Evolutionary conservation across 495 filamentous ascomycete species (phyloP), one percentile per base, ranked within the genome.

Genomic region (Neurospora sp.): DNA sequence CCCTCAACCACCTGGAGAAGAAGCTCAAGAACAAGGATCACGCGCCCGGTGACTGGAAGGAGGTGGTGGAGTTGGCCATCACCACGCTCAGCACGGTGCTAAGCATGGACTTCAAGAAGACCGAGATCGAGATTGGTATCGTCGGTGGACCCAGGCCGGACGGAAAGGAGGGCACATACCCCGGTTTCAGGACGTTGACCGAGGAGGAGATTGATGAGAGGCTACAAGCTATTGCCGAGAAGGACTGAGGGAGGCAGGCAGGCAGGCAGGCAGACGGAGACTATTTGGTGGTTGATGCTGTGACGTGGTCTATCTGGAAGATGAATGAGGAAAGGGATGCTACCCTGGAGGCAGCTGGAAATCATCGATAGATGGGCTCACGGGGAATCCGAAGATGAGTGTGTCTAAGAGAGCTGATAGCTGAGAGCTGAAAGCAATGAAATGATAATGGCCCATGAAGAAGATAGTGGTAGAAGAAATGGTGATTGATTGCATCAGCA

Each of bases 11-110:
- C 80, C 87, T 99, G 71, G 96, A 99, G 89, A 98, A 98, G 92
- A 98, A 97, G 89, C 90, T 99, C 85, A 98, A 98, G 90, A 97
- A 97, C 90, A 97, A 97, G 91, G 95, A 98, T 82, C 88, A 88
- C 79, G 96, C 96, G 39, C 90, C 93, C 9, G 96, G 96, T 74
- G 91, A 85, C 83, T 98, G 96, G 96, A 93, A 98, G 85, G 96
- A 98, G 74, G 96, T 99, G 42, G 95, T 99, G 72, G 96, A 99
- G 85, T 87, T 98, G 75, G 96, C 92, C 49, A 98, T 99, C 84
- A 91, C 93, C 18, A 92, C 96, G 12, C 83, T 99, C 81, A 97
- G 95, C 88, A 96, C 91, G 71, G 95, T 99, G 71, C 88, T 99
- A 72, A 97, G 94, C 81, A 96, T 98, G 78, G 96, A 99, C 84